phyloP scores from a whole-genome alignment of 805 yeast species.

The Candida boidinii region DNA sequence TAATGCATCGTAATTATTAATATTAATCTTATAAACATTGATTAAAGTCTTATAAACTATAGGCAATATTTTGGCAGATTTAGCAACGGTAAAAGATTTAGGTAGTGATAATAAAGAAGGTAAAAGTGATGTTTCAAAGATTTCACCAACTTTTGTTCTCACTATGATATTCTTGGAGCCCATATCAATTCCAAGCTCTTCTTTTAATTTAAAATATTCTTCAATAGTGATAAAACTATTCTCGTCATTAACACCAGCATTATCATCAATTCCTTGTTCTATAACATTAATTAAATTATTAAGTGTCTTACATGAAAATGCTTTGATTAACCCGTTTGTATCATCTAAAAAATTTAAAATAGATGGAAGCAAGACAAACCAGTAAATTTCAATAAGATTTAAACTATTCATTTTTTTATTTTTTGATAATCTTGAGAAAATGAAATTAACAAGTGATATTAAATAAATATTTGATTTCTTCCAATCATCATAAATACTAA shows the following conservation, averaged over 20 bases:
- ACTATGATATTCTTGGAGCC: constrained; percentile 13
- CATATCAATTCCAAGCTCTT: too few relatives aligned
- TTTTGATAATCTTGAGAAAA: constrained; percentile 1
- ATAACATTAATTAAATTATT: constrained; percentile 3
- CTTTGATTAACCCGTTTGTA: constrained; percentile 16
- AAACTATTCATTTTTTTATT: background rate
- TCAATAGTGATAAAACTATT: background rate
- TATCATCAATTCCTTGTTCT: constrained; percentile 2
- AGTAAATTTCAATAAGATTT: constrained; percentile 10
- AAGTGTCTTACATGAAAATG: constrained; percentile 12
- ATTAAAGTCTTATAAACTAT: constrained; percentile 15
- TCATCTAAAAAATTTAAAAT: constrained; percentile 21
- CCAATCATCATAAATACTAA: constrained; percentile 14
- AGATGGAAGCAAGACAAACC: constrained; percentile 19
- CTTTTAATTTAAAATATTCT: background rate
- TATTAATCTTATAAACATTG: constrained; percentile 6
- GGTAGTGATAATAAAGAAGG: constrained; percentile 23
- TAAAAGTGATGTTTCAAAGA: constrained; percentile 15
- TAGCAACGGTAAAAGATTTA: constrained; percentile 16
- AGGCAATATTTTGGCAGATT: constrained; percentile 13
- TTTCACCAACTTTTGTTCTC: constrained; percentile 13
- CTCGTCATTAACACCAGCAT: background rate
- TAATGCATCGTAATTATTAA: constrained; percentile 3
- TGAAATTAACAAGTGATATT: constrained; percentile 7
- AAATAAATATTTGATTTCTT: constrained; percentile 7